Base-by-base conservation (phyloP, 805 yeast species). In the Naumovozyma castellii region DNA sequence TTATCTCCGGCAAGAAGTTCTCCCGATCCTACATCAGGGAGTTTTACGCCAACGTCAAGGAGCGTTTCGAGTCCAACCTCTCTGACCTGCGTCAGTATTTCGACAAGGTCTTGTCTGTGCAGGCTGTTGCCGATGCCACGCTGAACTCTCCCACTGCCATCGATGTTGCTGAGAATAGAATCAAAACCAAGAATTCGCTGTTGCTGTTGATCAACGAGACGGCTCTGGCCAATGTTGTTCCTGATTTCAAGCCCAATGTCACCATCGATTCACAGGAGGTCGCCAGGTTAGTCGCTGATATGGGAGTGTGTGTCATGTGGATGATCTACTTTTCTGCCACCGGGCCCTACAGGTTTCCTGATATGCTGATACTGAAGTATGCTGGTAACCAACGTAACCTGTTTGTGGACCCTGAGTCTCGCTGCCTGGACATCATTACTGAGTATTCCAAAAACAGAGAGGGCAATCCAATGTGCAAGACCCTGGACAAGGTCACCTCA, bases 311-410 rank as follows among this genome's bases (percentile, higher is more conserved):
- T 32, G 6, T 41, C 2, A 34, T 41, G 41, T 41, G n/a, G 38
- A 41, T 37, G 40, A 33, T 41, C 4, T 41, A 36, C 28, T 37
- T 41, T 22, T 36, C 38, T 3, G 5, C 33, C 14, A 39, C 37
- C 9, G 29, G 22, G 18, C 38, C 38, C 2, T 41, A 37, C 22
- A 16, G 38, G 2, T 37, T 28, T 15, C 36, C 40, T 4, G 43
- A 41, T 15, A 32, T 41, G 5, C 18, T 29, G 12, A 18, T 34
- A 12, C 29, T 41, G 32, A 36, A 36, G 18, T 41, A 29, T 36
- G 40, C 40, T 2, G 40, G 43, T 16, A 29, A 36, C 14, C 31
- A 34, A 28, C 4, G 38, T 13, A 37, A 37, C 20, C 16, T 37
- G 9, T 37, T 37, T 29, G 25, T 36, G 4, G 43, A 41, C 17